Base-by-base conservation (phyloP, 73 alveolate species). In the Durusdinium trenchii region DNA sequence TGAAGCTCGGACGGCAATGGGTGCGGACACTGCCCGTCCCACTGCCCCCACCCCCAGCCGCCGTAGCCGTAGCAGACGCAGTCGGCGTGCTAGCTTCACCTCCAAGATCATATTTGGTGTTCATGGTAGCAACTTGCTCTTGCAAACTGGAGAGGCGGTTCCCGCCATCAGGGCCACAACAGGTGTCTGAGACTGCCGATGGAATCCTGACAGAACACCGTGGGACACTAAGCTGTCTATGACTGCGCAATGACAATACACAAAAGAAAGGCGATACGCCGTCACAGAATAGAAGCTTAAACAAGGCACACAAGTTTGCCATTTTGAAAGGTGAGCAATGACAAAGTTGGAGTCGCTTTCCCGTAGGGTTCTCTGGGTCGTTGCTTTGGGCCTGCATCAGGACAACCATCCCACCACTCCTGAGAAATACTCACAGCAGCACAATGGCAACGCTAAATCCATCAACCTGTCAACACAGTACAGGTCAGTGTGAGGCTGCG, bases 371-470 rank as follows among this genome's bases (percentile, higher is more conserved):
- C 87, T 45, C 32, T 5, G 60, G 87, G 61, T 23, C 87, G 60
- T 3, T 57, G 38, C 62, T 78, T 78, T 40, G 92, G 92, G 50
- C 92, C 92, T 6, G 92, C 92, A 3, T 81, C 92, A 1, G 6
- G 42, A 32, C 73, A 16, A 12, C 35, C 14, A 28, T 81, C 92
- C 92, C 92, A 81, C 64, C 69, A 81, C 32, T 81, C 92, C 92
- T 79, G n/a, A n/a, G n/a, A n/a, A n/a, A n/a, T n/a, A n/a, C n/a
- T n/a, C n/a, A n/a, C n/a, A n/a, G n/a, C n/a, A n/a, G n/a, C n/a
- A n/a, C n/a, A n/a, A n/a, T n/a, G n/a, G n/a, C n/a, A n/a, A n/a
- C n/a, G n/a, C n/a, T n/a, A n/a, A n/a, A n/a, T n/a, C n/a, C n/a
- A n/a, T n/a, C n/a, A n/a, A n/a, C n/a, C n/a, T n/a, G n/a, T n/a